phyloP scores from a whole-genome alignment of 2,329 filamentous ascomycete species.

The Pseudocercospora macadamiae region DNA sequence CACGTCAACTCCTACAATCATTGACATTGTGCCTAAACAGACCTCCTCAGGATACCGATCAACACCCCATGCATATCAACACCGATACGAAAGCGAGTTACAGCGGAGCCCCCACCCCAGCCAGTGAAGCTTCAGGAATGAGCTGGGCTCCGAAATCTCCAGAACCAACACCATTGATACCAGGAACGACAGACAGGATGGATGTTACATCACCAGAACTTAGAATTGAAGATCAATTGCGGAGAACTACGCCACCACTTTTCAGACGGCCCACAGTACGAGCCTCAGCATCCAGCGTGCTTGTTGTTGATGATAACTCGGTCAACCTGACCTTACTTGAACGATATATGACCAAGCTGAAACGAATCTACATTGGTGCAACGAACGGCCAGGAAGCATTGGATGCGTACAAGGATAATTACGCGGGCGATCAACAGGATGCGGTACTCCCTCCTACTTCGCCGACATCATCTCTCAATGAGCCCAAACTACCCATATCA shows the following conservation, averaged over 20 bases:
- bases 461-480: background rate
- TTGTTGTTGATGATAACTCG: constrained; percentile 38
- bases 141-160: background rate
- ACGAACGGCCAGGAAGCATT: constrained; percentile 53
- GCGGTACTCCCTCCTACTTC: background rate
- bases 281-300: constrained; percentile 13
- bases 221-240: background rate
- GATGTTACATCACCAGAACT: background rate
- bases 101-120: background rate
- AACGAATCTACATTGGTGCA: constrained; percentile 45
- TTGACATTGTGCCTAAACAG: constrained; percentile 10
- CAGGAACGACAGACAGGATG: background rate
- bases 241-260: background rate
- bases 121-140: constrained; percentile 10
- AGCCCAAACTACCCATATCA: background rate
- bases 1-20: constrained; percentile 7
- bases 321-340: constrained; percentile 33
- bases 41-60: background rate
- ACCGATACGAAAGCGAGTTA: background rate
- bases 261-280: background rate
- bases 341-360: constrained; percentile 30
- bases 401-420: constrained; percentile 11
- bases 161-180: background rate
- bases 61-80: background rate
- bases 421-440: background rate